These are phyloP conservation scores for Blastobotrys illinoisensis DNA, from an alignment of 1,139 yeast genomes.

Conservation along the genomic window DNA sequence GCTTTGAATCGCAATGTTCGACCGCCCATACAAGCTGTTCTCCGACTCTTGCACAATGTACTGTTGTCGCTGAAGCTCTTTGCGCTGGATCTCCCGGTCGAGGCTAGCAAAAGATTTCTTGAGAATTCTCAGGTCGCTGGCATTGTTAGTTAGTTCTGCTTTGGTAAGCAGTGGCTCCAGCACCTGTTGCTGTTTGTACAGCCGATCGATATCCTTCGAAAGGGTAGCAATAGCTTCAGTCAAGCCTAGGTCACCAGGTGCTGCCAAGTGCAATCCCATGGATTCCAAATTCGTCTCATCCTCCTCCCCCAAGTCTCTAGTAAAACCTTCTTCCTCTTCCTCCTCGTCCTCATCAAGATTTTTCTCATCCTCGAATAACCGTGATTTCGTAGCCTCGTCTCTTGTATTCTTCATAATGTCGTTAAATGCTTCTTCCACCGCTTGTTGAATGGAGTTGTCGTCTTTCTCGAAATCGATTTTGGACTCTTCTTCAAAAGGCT, in stretches of 20 bases:
- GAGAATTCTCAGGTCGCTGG: constrained; percentile 61
- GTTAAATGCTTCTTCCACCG: constrained; percentile 66
- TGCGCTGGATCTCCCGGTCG: constrained; percentile 61
- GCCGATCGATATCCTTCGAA: constrained; percentile 52
- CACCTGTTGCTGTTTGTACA: constrained; percentile 58
- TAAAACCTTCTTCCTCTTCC: constrained; percentile 2
- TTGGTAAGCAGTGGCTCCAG: constrained; percentile 63
- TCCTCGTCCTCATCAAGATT: constrained; percentile 8
- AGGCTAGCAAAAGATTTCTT: constrained; percentile 61
- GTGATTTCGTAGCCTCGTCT: neutral
- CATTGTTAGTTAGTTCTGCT: constrained; percentile 77
- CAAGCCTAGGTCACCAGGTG: constrained; percentile 63
- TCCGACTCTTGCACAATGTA: constrained; percentile 79
- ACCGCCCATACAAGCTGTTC: constrained; percentile 68
- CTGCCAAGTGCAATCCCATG: constrained; percentile 41
- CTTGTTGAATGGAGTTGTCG: constrained; percentile 27
- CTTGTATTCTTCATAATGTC: constrained; percentile 44
- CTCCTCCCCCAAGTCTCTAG: constrained; percentile 3
- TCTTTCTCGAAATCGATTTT: neutral
- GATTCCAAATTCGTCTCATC: constrained; percentile 14
- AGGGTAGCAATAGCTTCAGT: constrained; percentile 60
- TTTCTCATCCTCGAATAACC: constrained; percentile 6
- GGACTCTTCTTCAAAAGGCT: neutral
- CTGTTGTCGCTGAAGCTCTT: constrained; percentile 73
- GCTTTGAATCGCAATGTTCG: constrained; percentile 60